phyloP scores from a whole-genome alignment of 139 green algal genomes.

The Nannochloris sp. region DNA sequence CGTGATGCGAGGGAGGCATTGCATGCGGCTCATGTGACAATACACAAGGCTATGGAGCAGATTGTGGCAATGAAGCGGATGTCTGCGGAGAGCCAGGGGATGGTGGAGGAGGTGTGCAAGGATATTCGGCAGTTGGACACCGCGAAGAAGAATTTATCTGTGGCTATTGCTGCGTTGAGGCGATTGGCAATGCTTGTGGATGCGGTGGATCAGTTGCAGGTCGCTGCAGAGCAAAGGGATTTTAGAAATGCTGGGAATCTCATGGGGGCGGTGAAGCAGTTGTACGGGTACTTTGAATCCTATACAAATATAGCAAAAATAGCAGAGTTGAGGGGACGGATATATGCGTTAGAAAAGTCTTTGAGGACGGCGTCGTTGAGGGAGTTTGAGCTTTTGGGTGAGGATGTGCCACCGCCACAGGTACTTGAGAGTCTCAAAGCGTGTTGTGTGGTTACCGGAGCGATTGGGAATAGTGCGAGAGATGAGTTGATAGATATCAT shows the following conservation, averaged over 20 bases:
- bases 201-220: slow-evolving; percentile 60
- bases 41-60: slow-evolving; percentile 67
- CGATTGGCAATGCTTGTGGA: slow-evolving; percentile 88
- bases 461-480: slow-evolving; percentile 66
- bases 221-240: slow-evolving; percentile 53
- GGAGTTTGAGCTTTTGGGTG: slow-evolving; percentile 68
- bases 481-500: slow-evolving; percentile 85
- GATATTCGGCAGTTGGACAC: slow-evolving; percentile 95
- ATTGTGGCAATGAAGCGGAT: slow-evolving; percentile 85
- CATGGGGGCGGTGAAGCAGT: slow-evolving; percentile 87
- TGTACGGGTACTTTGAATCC: slow-evolving; percentile 81
- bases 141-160: slow-evolving; percentile 92
- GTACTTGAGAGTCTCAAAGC: slow-evolving; percentile 73
- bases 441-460: slow-evolving; percentile 86
- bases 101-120: slow-evolving; percentile 96
- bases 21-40: slow-evolving; percentile 44
- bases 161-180: slow-evolving; percentile 88
- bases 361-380: slow-evolving; percentile 33
- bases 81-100: slow-evolving; percentile 79
- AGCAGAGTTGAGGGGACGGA: slow-evolving; percentile 51
- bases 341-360: slow-evolving; percentile 42
- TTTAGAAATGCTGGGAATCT: slow-evolving; percentile 86
- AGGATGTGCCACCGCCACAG: slow-evolving; percentile 47
- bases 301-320: slow-evolving; percentile 83
- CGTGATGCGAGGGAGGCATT: slow-evolving; percentile 56